Evolutionary conservation across 345 rosid species (phyloP).

Genomic region (Salix brachista): DNA sequence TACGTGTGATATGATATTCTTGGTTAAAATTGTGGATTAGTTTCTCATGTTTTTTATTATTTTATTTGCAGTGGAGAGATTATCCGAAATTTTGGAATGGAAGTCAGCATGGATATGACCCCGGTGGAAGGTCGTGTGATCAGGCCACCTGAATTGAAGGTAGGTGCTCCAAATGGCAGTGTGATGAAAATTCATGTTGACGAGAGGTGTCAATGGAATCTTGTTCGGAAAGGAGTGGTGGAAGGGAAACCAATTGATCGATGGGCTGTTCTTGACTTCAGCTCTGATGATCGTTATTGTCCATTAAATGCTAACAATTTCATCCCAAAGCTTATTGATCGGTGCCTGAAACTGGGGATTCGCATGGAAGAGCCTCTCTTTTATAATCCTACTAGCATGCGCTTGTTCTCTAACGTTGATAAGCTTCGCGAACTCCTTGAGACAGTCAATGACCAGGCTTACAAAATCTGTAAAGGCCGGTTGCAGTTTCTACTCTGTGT

Average conservation of each 20-base stretch:
- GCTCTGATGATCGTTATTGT: slow-evolving; percentile 10
- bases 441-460: slow-evolving; percentile 29
- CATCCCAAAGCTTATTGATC: slow-evolving; percentile 35
- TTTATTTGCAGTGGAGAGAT: slow-evolving; percentile 52
- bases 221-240: slow-evolving; percentile 50
- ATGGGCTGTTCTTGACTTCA: slow-evolving; percentile 83
- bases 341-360: slow-evolving; percentile 58
- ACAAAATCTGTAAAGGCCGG: slow-evolving; percentile 23
- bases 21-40: not conserved
- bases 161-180: slow-evolving; percentile 37
- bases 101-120: slow-evolving; percentile 63
- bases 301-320: slow-evolving; percentile 27
- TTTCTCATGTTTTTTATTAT: not conserved
- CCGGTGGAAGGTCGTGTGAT: slow-evolving; percentile 65
- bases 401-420: slow-evolving; percentile 30
- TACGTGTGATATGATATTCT: not conserved
- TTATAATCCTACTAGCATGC: slow-evolving; percentile 35
- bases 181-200: slow-evolving; percentile 44
- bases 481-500: slow-evolving; percentile 65
- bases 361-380: slow-evolving; percentile 46
- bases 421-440: slow-evolving; percentile 42
- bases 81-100: slow-evolving; percentile 54
- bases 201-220: slow-evolving; percentile 74
- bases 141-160: slow-evolving; percentile 62
- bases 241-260: slow-evolving; percentile 53